A percentile compares a stretch with the other conserved stretches of the same genome.
These are phyloP conservation scores for Triglochin maritima DNA, from an alignment of 106 monocot genomes.

Conservation along the genomic window DNA sequence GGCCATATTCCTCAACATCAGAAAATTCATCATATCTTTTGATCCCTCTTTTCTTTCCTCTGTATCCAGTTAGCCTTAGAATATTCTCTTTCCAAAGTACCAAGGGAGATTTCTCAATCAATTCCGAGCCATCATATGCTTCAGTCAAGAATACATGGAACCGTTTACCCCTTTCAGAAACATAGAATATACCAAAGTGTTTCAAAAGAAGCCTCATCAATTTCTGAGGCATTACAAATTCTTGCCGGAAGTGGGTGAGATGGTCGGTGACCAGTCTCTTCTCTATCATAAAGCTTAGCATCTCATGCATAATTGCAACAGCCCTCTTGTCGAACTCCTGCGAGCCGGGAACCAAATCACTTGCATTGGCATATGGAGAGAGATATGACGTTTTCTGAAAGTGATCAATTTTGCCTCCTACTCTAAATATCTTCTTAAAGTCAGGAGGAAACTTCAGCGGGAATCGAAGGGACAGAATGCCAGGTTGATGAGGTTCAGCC, in stretches of 20 bases:
- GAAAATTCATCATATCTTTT: constrained; percentile 28
- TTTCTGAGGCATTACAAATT: constrained; percentile 91
- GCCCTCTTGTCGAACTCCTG: constrained; percentile 87
- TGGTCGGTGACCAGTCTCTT: constrained; percentile 86
- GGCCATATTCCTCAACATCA: constrained; percentile 22
- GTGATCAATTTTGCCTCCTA: constrained; percentile 53
- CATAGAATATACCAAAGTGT: constrained; percentile 86
- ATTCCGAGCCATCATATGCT: constrained; percentile 69
- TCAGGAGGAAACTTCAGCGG: constrained; percentile 77
- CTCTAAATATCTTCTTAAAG: constrained; percentile 45
- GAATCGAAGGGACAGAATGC: constrained; percentile 65
- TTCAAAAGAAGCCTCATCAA: constrained; percentile 88
- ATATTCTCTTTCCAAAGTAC: constrained; percentile 87
- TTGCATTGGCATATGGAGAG: constrained; percentile 69
- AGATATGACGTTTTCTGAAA: constrained; percentile 67
- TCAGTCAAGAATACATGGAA: constrained; percentile 69
- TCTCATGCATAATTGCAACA: constrained; percentile 80
- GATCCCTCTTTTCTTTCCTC: constrained; percentile 55
- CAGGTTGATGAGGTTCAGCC: constrained; percentile 16
- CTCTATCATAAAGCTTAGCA: constrained; percentile 82
- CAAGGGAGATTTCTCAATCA: constrained; percentile 67
- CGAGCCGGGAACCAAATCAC: constrained; percentile 45
- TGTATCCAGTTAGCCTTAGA: constrained; percentile 52
- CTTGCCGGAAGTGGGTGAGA: constrained; percentile 73
- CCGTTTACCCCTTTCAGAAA: constrained; percentile 85